Percentiles rank a stretch among this genome's conserved stretches.
These are phyloP conservation scores for Prunus davidiana DNA, from an alignment of 306 rosid genomes.

Conservation along the genomic window DNA sequence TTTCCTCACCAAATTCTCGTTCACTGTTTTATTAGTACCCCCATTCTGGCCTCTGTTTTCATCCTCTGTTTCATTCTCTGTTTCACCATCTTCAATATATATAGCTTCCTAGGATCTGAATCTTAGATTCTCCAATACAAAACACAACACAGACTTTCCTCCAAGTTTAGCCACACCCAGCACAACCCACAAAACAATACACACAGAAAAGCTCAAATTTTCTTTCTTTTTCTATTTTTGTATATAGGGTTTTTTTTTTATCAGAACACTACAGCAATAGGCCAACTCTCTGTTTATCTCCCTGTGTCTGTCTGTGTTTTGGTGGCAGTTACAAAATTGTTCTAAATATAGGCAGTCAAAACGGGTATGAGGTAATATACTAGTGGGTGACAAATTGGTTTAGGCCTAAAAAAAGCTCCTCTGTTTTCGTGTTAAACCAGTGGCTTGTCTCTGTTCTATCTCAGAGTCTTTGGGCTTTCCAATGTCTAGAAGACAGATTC, in stretches of 20 bases:
- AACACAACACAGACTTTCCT: background rate
- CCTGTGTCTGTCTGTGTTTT: background rate
- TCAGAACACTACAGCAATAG: background rate
- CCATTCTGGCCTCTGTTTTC: constrained; percentile 4
- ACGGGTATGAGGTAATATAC: background rate
- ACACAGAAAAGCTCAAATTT: background rate
- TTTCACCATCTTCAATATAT: background rate
- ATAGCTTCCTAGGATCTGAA: background rate
- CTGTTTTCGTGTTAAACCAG: background rate
- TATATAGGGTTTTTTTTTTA: background rate
- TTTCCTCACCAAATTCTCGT: constrained; percentile 22
- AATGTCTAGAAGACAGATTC: constrained; percentile 8
- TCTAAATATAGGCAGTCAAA: constrained; percentile 12
- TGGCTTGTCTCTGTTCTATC: background rate
- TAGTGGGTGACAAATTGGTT: background rate
- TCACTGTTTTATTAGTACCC: constrained; percentile 23
- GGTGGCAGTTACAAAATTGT: background rate
- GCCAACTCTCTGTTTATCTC: background rate
- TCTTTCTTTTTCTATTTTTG: background rate
- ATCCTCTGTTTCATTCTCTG: background rate
- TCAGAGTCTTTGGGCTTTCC: background rate
- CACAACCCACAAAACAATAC: background rate
- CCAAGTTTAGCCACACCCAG: background rate
- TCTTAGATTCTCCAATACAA: background rate
- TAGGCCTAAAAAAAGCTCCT: constrained; percentile 11